Evolutionary conservation across 495 filamentous ascomycete species (phyloP).

Genomic region (Alectoria sarmentosa): DNA sequence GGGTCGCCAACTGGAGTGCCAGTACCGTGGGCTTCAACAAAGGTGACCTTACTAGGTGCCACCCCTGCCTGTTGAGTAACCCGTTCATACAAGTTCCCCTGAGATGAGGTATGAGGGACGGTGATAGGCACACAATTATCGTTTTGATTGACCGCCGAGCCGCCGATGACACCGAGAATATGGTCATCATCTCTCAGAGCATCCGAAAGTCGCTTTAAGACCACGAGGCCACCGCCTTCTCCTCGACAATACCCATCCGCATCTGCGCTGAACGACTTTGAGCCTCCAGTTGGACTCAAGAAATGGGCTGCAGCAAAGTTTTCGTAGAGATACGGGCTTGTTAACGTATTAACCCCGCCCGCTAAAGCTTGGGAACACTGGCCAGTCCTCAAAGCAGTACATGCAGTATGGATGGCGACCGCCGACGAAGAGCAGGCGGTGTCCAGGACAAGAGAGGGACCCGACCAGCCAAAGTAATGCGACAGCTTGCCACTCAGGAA

Average conservation of each 20-base stretch:
- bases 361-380: conserved; percentile 31
- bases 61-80: conserved; percentile 15
- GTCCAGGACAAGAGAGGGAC: conserved; percentile 39
- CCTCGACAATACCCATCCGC: conserved; percentile 46
- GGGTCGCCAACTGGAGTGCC: conserved; percentile 40
- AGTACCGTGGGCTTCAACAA: conserved; percentile 28
- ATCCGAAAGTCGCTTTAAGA: conserved; percentile 44
- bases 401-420: conserved; percentile 30
- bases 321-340: conserved; percentile 25
- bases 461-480: conserved; percentile 42
- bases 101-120: conserved; percentile 32
- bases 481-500: conserved; percentile 30
- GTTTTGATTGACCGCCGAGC: conserved; percentile 29
- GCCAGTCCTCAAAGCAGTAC: conserved; percentile 29
- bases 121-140: conserved; percentile 29
- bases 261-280: conserved; percentile 42
- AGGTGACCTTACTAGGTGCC: conserved; percentile 21
- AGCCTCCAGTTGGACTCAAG: conserved; percentile 37
- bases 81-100: conserved; percentile 27
- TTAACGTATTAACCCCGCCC: conserved; percentile 32
- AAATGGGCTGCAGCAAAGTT: conserved; percentile 35
- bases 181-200: conserved; percentile 43
- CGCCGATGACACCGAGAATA: conserved; percentile 38
- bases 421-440: conserved; percentile 43
- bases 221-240: conserved; percentile 39